Percentiles rank a stretch among this genome's conserved stretches.
These are phyloP conservation scores for Claviceps monticola DNA, from an alignment of 2,329 filamentous ascomycete genomes.

Conservation along the genomic window DNA sequence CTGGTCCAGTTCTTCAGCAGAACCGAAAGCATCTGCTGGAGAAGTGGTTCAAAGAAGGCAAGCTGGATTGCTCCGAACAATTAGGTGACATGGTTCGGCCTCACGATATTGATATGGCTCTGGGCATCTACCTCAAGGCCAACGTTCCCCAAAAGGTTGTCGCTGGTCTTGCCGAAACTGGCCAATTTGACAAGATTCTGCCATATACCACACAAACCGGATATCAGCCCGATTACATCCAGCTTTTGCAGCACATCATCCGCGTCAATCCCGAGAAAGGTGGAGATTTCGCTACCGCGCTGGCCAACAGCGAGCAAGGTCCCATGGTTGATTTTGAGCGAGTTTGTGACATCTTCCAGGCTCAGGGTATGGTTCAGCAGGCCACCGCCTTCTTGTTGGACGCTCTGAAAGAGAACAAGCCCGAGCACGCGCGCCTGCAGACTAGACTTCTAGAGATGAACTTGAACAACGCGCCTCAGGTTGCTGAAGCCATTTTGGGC, in stretches of 20 bases:
- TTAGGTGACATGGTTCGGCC: constrained; percentile 86
- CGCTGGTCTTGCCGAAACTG: constrained; percentile 85
- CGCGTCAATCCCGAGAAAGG: constrained; percentile 87
- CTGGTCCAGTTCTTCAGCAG: constrained; percentile 81
- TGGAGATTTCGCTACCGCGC: constrained; percentile 81
- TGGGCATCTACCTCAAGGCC: constrained; percentile 81
- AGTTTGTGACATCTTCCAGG: constrained; percentile 95
- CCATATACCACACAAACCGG: constrained; percentile 74
- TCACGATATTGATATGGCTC: constrained; percentile 76
- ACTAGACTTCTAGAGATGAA: constrained; percentile 98
- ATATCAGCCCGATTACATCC: constrained; percentile 92
- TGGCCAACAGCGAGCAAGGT: constrained; percentile 79
- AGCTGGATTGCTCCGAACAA: constrained; percentile 91
- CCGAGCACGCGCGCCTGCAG: constrained; percentile 85
- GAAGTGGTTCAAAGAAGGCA: constrained; percentile 95
- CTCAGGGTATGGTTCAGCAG: constrained; percentile 94
- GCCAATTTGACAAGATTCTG: constrained; percentile 93
- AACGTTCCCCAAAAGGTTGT: constrained; percentile 89
- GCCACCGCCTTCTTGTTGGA: constrained; percentile 96
- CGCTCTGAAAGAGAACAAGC: constrained; percentile 85
- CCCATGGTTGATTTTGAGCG: constrained; percentile 85
- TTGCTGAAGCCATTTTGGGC: constrained; percentile 91
- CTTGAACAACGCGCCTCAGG: constrained; percentile 86
- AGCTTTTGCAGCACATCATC: constrained; percentile 82
- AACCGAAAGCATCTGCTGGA: constrained; percentile 91